Evolutionary conservation across 345 rosid genomes (phyloP).

Genomic region (Zanthoxylum bungeanum): DNA sequence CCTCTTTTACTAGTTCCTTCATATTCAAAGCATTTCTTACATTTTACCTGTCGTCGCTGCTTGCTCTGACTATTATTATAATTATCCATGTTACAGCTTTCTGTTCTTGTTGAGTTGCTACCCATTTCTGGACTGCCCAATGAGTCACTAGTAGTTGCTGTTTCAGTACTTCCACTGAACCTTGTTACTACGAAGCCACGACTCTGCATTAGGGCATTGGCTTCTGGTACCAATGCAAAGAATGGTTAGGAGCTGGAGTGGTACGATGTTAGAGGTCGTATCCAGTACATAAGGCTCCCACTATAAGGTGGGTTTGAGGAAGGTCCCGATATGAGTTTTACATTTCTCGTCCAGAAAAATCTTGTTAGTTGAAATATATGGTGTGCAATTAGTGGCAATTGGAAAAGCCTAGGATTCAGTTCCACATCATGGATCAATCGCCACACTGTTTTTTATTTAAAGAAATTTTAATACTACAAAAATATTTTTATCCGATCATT

Average conservation of each 20-base stretch:
- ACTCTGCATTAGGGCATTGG: conserved; percentile 72
- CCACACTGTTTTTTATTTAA: too few species aligned
- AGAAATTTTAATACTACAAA: too few species aligned
- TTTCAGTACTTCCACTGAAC: conserved; percentile 68
- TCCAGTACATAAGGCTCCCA: too few species aligned
- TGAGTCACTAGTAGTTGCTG: conserved; percentile 62
- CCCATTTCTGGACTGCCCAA: conserved; percentile 71
- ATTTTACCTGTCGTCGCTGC: background rate
- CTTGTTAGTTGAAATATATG: too few species aligned
- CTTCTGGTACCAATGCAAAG: conserved; percentile 38
- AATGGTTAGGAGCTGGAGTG: conserved; percentile 25
- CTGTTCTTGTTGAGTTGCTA: conserved; percentile 77
- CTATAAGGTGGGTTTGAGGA: too few species aligned
- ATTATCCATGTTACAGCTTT: conserved; percentile 46
- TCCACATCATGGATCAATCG: too few species aligned
- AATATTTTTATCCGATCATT: too few species aligned
- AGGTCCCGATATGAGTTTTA: too few species aligned
- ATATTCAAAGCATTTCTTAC: background rate
- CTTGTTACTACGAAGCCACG: conserved; percentile 79
- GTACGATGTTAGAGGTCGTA: background rate
- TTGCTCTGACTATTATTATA: background rate
- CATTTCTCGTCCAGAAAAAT: too few species aligned
- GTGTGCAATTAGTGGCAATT: too few species aligned
- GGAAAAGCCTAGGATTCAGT: too few species aligned
- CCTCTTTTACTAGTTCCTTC: background rate